A percentile compares a stretch with the other conserved stretches of the same genome.
These are phyloP conservation scores for Cladophialophora yegresii DNA, from an alignment of 2,329 filamentous ascomycete genomes.

Conservation along the genomic window DNA sequence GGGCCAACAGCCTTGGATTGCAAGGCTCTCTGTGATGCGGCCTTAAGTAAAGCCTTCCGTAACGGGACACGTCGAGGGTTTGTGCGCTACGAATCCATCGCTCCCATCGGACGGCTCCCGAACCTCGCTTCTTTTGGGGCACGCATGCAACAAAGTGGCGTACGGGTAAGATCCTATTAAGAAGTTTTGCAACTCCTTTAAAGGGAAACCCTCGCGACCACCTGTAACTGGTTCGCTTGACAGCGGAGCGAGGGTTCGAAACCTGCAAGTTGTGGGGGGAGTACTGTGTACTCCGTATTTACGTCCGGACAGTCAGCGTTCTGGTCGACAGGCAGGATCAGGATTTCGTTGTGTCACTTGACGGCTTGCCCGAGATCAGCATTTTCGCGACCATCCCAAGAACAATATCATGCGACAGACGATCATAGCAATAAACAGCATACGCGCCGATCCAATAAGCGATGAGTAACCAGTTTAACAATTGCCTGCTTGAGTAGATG, in stretches of 20 bases:
- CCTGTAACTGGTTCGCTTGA: constrained; percentile 9
- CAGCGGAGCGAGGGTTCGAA: neutral
- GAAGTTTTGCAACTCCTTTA: constrained; percentile 1
- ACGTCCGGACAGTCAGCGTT: neutral
- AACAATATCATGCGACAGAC: neutral
- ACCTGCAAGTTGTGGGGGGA: neutral
- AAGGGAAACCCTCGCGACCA: constrained; percentile 5
- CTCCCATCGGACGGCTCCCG: neutral
- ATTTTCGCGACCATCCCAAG: constrained; percentile 6
- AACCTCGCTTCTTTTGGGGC: neutral
- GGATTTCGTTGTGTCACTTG: neutral
- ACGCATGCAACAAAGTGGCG: neutral
- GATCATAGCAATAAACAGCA: constrained; percentile 15
- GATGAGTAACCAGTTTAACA: neutral
- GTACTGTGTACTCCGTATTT: too few relatives aligned
- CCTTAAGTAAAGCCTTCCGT: neutral
- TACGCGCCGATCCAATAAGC: constrained; percentile 8
- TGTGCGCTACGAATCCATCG: neutral
- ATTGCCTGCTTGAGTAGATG: constrained; percentile 4
- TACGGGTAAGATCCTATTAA: constrained; percentile 14
- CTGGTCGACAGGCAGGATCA: neutral
- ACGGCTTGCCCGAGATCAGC: constrained; percentile 4
- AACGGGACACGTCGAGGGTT: neutral
- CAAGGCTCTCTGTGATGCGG: neutral
- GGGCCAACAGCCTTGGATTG: constrained; percentile 5